phyloP scores from a whole-genome alignment of 768 basidiomycete genomes.

The Chiua virens region DNA sequence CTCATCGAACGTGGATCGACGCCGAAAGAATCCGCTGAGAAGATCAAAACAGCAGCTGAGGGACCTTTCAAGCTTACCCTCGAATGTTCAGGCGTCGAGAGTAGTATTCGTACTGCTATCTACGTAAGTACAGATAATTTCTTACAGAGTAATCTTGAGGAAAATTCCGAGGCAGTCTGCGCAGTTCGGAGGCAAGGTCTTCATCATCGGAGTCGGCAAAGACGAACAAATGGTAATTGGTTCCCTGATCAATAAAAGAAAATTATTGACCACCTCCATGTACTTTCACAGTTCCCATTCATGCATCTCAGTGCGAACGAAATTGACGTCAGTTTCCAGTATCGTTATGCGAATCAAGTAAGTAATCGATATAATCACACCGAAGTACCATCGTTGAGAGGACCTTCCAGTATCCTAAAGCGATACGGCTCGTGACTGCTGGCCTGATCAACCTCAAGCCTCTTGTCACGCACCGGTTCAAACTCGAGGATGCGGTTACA shows the following conservation, averaged over 20 bases:
- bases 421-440: slow-evolving; percentile 77
- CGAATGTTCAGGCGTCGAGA: slow-evolving; percentile 67
- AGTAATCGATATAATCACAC: background rate
- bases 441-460: slow-evolving; percentile 71
- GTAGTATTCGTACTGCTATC: slow-evolving; percentile 58
- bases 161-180: slow-evolving; percentile 43
- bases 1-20: slow-evolving; percentile 48
- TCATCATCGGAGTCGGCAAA: slow-evolving; percentile 70
- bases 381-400: background rate
- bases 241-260: background rate
- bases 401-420: slow-evolving; percentile 68
- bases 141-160: background rate
- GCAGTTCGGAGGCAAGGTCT: slow-evolving; percentile 65
- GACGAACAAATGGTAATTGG: slow-evolving; percentile 53
- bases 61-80: slow-evolving; percentile 51
- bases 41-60: slow-evolving; percentile 52
- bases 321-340: slow-evolving; percentile 68
- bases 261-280: background rate
- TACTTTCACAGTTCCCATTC: slow-evolving; percentile 54
- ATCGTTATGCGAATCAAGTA: slow-evolving; percentile 66
- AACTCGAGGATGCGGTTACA: slow-evolving; percentile 67
- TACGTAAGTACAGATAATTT: slow-evolving; percentile 39
- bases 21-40: slow-evolving; percentile 50
- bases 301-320: slow-evolving; percentile 73
- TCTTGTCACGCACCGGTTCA: slow-evolving; percentile 76